Conservation (phyloP, 1,284 basidiomycete genomes). For the Boletus sp. region DNA sequence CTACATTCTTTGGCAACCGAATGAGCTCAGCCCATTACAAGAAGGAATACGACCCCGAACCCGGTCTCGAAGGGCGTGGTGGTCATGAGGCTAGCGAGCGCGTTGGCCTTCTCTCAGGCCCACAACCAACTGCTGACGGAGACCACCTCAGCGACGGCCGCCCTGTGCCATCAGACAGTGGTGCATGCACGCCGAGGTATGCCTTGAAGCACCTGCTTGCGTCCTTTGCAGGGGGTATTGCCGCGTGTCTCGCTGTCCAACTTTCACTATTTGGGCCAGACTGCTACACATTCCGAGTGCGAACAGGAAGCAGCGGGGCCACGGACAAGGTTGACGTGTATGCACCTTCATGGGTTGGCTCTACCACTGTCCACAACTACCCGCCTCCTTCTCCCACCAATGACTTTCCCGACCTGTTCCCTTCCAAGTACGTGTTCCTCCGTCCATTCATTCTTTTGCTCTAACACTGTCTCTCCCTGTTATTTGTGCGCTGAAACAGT, state of each 20-base stretch:
- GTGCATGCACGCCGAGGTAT: conserved; percentile 5
- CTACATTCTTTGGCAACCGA: neutral
- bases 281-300: conserved; percentile 8
- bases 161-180: neutral
- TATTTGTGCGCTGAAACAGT: conserved; percentile 11
- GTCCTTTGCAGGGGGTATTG: conserved; percentile 28
- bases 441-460: neutral
- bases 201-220: conserved; percentile 22
- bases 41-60: conserved; percentile 26
- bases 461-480: neutral
- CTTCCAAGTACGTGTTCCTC: conserved; percentile 42
- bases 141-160: neutral
- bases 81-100: conserved; percentile 12
- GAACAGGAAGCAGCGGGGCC: neutral
- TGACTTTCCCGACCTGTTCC: conserved; percentile 63
- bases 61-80: conserved; percentile 10
- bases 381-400: conserved; percentile 74
- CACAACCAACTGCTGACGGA: conserved; percentile 1
- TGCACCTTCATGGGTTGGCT: conserved; percentile 65
- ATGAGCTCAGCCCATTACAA: conserved; percentile 16
- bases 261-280: conserved; percentile 22
- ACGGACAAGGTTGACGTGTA: conserved; percentile 15
- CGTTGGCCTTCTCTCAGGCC: conserved; percentile 20
- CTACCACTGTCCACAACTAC: conserved; percentile 61
- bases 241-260: conserved; percentile 27